phyloP scores from a whole-genome alignment of 192 early-diverging fungal genomes.

The Coemansia sp. region DNA sequence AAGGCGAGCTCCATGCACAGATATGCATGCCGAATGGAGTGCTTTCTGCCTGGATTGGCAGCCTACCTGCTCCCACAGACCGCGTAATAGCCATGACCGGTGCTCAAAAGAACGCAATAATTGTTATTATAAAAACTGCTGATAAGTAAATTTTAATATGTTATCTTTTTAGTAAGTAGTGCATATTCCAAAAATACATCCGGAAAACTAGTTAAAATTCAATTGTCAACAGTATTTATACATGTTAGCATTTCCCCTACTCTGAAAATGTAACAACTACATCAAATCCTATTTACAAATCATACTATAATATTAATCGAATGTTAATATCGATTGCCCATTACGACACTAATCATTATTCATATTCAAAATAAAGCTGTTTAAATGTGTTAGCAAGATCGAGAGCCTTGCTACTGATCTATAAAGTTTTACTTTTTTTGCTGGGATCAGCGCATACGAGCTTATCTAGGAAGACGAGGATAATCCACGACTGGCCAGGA shows the following conservation, averaged over 20 bases:
- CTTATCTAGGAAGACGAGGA: too few species aligned
- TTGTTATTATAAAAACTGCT: too few species aligned
- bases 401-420: not conserved
- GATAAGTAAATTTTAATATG: not conserved
- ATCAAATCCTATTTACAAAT: too few species aligned
- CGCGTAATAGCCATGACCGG: too few species aligned
- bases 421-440: not conserved
- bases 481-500: too few species aligned
- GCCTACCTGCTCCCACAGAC: not conserved
- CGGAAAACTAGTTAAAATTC: too few species aligned
- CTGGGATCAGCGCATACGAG: not conserved
- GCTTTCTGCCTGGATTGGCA: not conserved
- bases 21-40: not conserved
- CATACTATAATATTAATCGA: too few species aligned
- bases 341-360: not conserved
- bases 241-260: too few species aligned
- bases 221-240: too few species aligned
- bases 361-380: not conserved
- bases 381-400: not conserved
- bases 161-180: not conserved
- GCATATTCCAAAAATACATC: not conserved
- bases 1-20: not conserved
- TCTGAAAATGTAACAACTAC: too few species aligned
- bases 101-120: not conserved
- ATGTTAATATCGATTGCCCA: not conserved